A percentile compares a stretch with the other conserved stretches of the same genome.
These are phyloP conservation scores for Trametopsis cervina DNA, from an alignment of 768 basidiomycete species.

Conservation along the genomic window DNA sequence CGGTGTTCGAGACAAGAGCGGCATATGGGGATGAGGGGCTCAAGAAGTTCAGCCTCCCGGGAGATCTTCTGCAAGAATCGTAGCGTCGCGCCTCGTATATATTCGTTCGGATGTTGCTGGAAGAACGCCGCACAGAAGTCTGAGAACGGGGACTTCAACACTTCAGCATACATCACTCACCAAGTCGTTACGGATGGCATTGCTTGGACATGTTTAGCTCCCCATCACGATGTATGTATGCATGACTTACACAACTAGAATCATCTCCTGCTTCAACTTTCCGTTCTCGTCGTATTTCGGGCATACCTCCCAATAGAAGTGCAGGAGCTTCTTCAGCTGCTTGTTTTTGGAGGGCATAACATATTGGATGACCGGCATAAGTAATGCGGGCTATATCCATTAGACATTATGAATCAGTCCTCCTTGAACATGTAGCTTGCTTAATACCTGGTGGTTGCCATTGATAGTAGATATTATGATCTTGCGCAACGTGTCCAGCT, in stretches of 20 bases:
- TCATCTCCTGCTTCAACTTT: constrained; percentile 99
- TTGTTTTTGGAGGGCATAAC: constrained; percentile 94
- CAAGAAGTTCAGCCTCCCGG: constrained; percentile 87
- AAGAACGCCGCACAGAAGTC: not conserved
- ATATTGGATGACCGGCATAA: constrained; percentile 99
- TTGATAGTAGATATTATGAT: constrained; percentile 93
- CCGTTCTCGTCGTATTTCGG: constrained; percentile 96
- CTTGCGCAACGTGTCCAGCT: constrained; percentile 90
- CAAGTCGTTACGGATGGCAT: constrained; percentile 96
- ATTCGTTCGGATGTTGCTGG: constrained; percentile 99
- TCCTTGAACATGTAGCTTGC: not conserved
- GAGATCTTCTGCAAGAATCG: constrained; percentile 95
- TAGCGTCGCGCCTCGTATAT: constrained; percentile 95
- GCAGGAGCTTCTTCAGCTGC: constrained; percentile 92
- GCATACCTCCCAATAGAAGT: constrained; percentile 97
- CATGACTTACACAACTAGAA: constrained; percentile 83
- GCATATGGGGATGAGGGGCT: constrained; percentile 92
- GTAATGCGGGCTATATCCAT: constrained; percentile 61
- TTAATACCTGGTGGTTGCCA: constrained; percentile 77
- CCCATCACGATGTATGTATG: not conserved
- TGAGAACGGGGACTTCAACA: not conserved
- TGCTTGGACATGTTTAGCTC: constrained; percentile 38
- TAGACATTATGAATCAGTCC: not conserved
- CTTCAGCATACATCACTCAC: constrained; percentile 39
- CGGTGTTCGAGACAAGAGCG: constrained; percentile 94